phyloP scores from a whole-genome alignment of 352 stramenopile species.

The Phytophthora foliorum region DNA sequence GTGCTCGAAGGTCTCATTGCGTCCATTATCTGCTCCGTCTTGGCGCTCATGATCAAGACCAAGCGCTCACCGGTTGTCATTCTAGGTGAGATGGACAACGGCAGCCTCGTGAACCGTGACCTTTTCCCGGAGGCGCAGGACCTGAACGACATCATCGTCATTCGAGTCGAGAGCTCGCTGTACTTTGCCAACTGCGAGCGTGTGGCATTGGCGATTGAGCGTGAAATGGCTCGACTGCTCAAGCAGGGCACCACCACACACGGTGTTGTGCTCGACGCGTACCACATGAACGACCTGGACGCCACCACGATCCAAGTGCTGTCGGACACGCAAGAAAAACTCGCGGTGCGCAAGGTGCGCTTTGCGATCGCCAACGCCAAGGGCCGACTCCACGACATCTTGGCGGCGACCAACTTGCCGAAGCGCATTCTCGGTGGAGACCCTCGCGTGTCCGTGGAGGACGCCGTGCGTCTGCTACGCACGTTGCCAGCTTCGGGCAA shows the following conservation, averaged over 20 bases:
- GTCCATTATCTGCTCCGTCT: constrained; percentile 60
- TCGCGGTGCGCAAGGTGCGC: constrained; percentile 45
- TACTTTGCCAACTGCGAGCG: constrained; percentile 68
- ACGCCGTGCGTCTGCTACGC: constrained; percentile 34
- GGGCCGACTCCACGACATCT: constrained; percentile 43
- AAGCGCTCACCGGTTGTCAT: constrained; percentile 44
- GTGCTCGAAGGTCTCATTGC: constrained; percentile 55
- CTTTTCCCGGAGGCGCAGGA: constrained; percentile 33
- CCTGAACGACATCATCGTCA: constrained; percentile 41
- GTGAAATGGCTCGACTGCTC: constrained; percentile 37
- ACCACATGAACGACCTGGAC: constrained; percentile 67
- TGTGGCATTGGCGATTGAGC: constrained; percentile 45
- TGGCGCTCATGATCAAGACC: constrained; percentile 62
- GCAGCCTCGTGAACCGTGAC: constrained; percentile 44
- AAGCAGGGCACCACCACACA: constrained; percentile 34
- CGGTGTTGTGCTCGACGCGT: constrained; percentile 58
- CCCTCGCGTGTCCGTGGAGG: constrained; percentile 33
- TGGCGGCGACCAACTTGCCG: constrained; percentile 50
- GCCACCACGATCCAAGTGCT: constrained; percentile 67
- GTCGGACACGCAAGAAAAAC: constrained; percentile 61
- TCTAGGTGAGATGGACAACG: constrained; percentile 46
- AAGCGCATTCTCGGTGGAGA: constrained; percentile 44
- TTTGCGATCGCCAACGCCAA: constrained; percentile 59
- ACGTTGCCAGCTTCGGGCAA: not conserved
- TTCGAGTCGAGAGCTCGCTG: constrained; percentile 61